Conservation (phyloP, 768 basidiomycete species). For the Hericium erinaceus region DNA sequence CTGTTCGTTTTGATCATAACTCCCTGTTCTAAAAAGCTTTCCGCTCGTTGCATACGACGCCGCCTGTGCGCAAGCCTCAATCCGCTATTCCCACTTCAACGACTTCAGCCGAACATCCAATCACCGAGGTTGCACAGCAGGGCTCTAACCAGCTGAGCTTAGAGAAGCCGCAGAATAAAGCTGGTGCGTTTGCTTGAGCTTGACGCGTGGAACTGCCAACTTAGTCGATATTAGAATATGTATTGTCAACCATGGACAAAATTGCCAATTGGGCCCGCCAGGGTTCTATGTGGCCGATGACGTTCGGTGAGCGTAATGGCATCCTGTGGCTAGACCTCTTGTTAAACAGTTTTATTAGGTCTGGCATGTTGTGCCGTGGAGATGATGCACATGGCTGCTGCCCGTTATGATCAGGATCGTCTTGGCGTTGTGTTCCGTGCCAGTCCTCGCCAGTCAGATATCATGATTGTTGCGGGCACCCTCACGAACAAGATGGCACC, state of each 20-base stretch:
- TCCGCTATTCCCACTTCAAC: slow-evolving; percentile 34
- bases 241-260: slow-evolving; percentile 92
- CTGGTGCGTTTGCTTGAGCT: slow-evolving; percentile 39
- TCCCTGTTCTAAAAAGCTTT: slow-evolving; percentile 26
- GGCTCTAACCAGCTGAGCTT: slow-evolving; percentile 81
- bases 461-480: slow-evolving; percentile 99
- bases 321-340: neutral
- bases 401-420: slow-evolving; percentile 96
- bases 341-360: slow-evolving; percentile 38
- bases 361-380: slow-evolving; percentile 99
- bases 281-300: slow-evolving; percentile 99
- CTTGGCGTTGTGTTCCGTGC: slow-evolving; percentile 97
- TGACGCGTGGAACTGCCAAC: neutral
- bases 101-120: slow-evolving; percentile 39
- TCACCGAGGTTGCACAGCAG: slow-evolving; percentile 63
- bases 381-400: slow-evolving; percentile 99
- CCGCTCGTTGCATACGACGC: slow-evolving; percentile 51
- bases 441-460: slow-evolving; percentile 93
- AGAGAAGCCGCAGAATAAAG: slow-evolving; percentile 83
- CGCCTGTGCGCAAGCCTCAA: slow-evolving; percentile 29
- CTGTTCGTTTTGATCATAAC: neutral
- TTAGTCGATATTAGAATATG: slow-evolving; percentile 63
- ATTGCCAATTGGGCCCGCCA: slow-evolving; percentile 96
- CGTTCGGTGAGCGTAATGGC: slow-evolving; percentile 50
- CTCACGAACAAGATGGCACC: slow-evolving; percentile 99